Evolutionary conservation across 805 yeast species (phyloP).

Genomic region (Naumovozyma castellii): DNA sequence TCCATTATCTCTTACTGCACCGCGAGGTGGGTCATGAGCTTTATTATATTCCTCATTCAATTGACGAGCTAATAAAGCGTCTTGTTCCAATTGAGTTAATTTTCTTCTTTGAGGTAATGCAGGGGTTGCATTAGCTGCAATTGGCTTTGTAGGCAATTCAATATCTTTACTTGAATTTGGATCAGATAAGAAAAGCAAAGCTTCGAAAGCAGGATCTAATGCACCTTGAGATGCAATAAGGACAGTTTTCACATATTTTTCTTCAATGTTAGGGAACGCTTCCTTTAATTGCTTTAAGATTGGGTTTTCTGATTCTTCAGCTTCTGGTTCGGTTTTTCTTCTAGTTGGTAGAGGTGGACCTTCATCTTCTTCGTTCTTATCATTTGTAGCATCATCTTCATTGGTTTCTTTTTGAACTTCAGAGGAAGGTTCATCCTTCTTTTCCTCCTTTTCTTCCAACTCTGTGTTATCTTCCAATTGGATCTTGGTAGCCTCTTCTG

Average conservation of each 20-base stretch:
- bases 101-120: constrained; percentile 25
- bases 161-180: constrained; percentile 46
- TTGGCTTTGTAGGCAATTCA: constrained; percentile 36
- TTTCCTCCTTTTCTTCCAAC: constrained; percentile 2
- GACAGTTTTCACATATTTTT: constrained; percentile 61
- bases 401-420: constrained; percentile 3
- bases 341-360: constrained; percentile 17
- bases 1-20: constrained; percentile 3
- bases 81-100: constrained; percentile 47
- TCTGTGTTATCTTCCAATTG: constrained; percentile 3
- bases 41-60: constrained; percentile 56
- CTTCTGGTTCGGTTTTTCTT: constrained; percentile 4
- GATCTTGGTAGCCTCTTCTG: constrained; percentile 3
- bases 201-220: constrained; percentile 81
- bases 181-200: constrained; percentile 70
- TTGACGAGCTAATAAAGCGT: constrained; percentile 73
- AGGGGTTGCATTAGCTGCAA: constrained; percentile 18
- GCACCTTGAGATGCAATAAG: constrained; percentile 78
- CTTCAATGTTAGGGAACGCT: constrained; percentile 78
- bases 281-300: constrained; percentile 51
- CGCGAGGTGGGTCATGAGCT: constrained; percentile 3
- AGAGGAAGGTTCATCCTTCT: constrained; percentile 1
- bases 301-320: constrained; percentile 14
- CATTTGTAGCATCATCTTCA: constrained; percentile 7
- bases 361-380: constrained; percentile 6